These are phyloP conservation scores for Monilinia fructicola DNA, from an alignment of 2,329 filamentous ascomycete species.

Conservation along the genomic window DNA sequence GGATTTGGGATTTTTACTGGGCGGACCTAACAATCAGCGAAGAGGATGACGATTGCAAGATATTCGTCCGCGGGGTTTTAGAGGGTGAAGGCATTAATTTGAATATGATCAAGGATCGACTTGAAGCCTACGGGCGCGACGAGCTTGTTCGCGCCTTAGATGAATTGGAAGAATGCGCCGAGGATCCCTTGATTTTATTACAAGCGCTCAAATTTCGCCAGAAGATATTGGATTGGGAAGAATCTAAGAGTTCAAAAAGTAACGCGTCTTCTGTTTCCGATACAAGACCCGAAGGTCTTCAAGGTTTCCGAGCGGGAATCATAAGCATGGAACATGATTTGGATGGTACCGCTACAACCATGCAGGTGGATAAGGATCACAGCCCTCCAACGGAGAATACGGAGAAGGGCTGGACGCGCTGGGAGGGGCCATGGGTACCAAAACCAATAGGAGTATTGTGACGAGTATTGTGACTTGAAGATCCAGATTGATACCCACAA, in stretches of 20 bases:
- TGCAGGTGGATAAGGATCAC: background rate
- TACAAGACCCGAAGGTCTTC: slow-evolving; percentile 21
- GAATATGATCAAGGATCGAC: slow-evolving; percentile 25
- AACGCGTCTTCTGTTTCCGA: background rate
- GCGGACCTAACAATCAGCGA: slow-evolving; percentile 43
- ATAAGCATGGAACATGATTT: slow-evolving; percentile 31
- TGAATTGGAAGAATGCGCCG: slow-evolving; percentile 28
- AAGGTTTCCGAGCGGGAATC: slow-evolving; percentile 32
- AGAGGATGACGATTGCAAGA: slow-evolving; percentile 31
- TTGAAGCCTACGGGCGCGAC: slow-evolving; percentile 29
- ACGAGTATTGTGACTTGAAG: slow-evolving; percentile 8
- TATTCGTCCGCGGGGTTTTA: slow-evolving; percentile 29
- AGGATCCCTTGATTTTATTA: slow-evolving; percentile 30
- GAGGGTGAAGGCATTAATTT: slow-evolving; percentile 31
- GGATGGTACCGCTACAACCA: background rate
- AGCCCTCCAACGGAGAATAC: background rate
- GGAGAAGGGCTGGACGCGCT: slow-evolving; percentile 23
- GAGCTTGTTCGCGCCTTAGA: slow-evolving; percentile 32
- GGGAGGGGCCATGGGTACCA: slow-evolving; percentile 30
- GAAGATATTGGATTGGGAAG: slow-evolving; percentile 41
- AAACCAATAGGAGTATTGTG: slow-evolving; percentile 30
- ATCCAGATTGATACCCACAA: background rate
- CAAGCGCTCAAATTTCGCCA: slow-evolving; percentile 45
- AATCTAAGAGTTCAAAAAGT: background rate
- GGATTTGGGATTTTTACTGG: slow-evolving; percentile 95